Percentiles rank a stretch among this genome's conserved stretches.
Evolutionary conservation across 2,329 filamentous ascomycete species (phyloP).

Genomic region (Mycosphaerella arachidis): DNA sequence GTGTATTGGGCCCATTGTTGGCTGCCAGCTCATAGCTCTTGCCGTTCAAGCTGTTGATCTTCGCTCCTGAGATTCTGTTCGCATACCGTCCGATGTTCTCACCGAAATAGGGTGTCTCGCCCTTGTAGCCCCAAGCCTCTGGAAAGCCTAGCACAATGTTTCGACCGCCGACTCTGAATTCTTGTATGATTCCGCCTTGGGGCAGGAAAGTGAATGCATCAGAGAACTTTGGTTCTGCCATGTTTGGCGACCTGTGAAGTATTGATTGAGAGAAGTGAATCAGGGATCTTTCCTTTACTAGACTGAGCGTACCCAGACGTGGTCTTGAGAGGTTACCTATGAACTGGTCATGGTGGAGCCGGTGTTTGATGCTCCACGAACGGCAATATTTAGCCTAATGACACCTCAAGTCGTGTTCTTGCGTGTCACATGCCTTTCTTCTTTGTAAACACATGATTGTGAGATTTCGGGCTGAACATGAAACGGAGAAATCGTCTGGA

Average conservation of each 20-base stretch:
- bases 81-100: constrained; percentile 83
- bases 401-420: constrained; percentile 1
- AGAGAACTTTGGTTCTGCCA: constrained; percentile 21
- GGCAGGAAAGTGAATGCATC: constrained; percentile 62
- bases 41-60: constrained; percentile 68
- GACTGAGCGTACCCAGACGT: background rate
- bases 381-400: constrained; percentile 10
- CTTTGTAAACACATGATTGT: background rate
- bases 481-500: background rate
- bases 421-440: background rate
- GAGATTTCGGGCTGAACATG: background rate
- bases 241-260: constrained; percentile 6
- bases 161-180: constrained; percentile 68
- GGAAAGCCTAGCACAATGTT: constrained; percentile 91
- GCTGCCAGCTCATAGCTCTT: constrained; percentile 64
- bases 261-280: background rate
- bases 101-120: constrained; percentile 77
- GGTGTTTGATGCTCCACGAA: constrained; percentile 3
- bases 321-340: background rate
- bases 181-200: constrained; percentile 74
- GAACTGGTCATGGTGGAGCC: constrained; percentile 11
- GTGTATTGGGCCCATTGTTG: constrained; percentile 72
- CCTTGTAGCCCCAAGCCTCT: constrained; percentile 66
- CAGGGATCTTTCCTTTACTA: background rate
- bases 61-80: constrained; percentile 72